Percentiles rank a stretch among this genome's conserved stretches.
Evolutionary conservation across 1,284 basidiomycete genomes (phyloP).

Genomic region (Papiliotrema laurentii): DNA sequence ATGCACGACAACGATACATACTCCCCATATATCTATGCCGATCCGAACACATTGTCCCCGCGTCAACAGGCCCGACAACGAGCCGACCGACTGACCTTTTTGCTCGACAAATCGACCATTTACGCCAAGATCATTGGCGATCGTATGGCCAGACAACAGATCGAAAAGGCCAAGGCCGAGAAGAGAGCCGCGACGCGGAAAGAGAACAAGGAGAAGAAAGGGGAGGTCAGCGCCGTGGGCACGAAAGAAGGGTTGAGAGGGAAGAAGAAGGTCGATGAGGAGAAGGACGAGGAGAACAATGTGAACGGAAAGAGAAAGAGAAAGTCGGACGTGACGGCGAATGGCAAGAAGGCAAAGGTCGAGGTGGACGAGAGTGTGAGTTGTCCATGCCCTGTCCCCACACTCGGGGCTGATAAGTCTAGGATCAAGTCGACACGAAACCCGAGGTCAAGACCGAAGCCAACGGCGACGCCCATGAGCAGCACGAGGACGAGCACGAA

Average conservation of each 20-base stretch:
- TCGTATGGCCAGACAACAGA: slow-evolving; percentile 48
- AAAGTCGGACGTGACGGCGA: background rate
- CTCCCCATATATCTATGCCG: background rate
- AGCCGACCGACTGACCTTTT: slow-evolving; percentile 30
- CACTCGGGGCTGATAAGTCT: too few relatives aligned
- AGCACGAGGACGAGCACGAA: slow-evolving; percentile 19
- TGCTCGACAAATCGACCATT: slow-evolving; percentile 47
- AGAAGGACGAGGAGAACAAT: slow-evolving; percentile 14
- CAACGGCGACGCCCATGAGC: slow-evolving; percentile 11
- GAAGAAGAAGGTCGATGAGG: slow-evolving; percentile 14
- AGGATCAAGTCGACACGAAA: slow-evolving; percentile 1
- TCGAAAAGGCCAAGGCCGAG: slow-evolving; percentile 42
- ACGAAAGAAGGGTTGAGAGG: slow-evolving; percentile 14
- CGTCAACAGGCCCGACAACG: slow-evolving; percentile 30
- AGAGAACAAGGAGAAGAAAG: slow-evolving; percentile 44
- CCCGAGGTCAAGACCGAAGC: slow-evolving; percentile 9
- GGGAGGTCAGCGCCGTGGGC: background rate
- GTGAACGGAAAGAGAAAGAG: slow-evolving; percentile 16
- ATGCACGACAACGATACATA: slow-evolving; percentile 1
- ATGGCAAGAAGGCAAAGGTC: slow-evolving; percentile 20
- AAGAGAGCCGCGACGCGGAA: slow-evolving; percentile 35
- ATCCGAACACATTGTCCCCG: slow-evolving; percentile 1
- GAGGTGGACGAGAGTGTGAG: slow-evolving; percentile 16
- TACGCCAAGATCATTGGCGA: slow-evolving; percentile 49
- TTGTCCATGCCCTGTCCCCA: background rate